Evolutionary conservation across 1,139 yeast species (phyloP), one percentile per base, ranked within the genome.

Genomic region (Schwanniomyces etchellsii): DNA sequence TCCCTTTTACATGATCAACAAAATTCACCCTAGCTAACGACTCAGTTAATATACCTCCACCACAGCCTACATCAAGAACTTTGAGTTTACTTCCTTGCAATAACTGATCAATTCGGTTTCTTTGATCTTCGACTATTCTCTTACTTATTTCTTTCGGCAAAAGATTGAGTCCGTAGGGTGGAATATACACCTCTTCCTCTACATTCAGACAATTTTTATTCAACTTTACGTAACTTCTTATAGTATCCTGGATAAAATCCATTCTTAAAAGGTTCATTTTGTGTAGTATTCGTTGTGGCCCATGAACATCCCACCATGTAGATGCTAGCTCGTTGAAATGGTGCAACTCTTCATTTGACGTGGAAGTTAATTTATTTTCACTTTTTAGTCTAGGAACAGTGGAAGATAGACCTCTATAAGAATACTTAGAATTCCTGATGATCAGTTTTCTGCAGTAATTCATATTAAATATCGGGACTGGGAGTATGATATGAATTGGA

Each of bases 271-370:
- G 62, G 52, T 91, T 93, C 98, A 91, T 91, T 57, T 88, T 83
- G 58, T 91, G 98, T 28, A 93, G 68, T 35, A 91, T 84, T 24
- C 97, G 64, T 50, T 91, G 97, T 3, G 96, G 84, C 0, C 98
- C 98, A 41, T 80, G 63, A 12, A 84, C 80, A 48, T 93, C 95
- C 98, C 99, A 91, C 99, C 98, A 91, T 15, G 85, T 60, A 10
- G 81, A 70, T 1, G 99, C 98, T 30, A 91, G 64, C 21, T 79
- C 75, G 44, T 84, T 79, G 57, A 91, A 91, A 55, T 93, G 98
- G 11, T 70, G 55, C 52, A 80, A 65, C 53, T 91, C 97, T 25
- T 23, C 13, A 23, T 9, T 23, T 11, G 11, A 10, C 7, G 25
- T 23, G 7, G 14, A 9, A 13, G 25, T 23, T n/a, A 14, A 7